Evolutionary conservation across 2,329 filamentous ascomycete genomes (phyloP), one percentile per base, ranked within the genome.

Genomic region (Colletotrichum scovillei): DNA sequence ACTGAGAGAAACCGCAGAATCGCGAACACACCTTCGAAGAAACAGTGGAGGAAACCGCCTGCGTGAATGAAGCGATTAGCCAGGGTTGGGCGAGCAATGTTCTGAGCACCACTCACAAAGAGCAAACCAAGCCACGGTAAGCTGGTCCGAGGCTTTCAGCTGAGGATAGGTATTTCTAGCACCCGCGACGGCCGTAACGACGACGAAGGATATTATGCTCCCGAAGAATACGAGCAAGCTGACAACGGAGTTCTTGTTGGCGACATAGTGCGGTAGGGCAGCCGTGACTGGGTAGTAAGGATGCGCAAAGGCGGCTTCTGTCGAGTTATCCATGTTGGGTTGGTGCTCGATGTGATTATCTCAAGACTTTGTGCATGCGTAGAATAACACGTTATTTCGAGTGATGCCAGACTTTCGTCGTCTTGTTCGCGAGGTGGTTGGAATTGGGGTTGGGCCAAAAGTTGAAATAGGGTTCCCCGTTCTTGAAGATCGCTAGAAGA

Each of bases 31-130:
- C 93, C 94, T 85, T 97, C 95, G 81, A 97, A 97, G 79, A 93
- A 92, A 68, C 93, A 87, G 83, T 98, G 95, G 49, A 97, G 86
- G 76, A 88, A 90, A 2, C 90, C 91, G 77, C 89, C 90, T 92
- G 64, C 2, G 63, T 24, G n/a, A 5, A 65, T 49, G 12, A 30
- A 12, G 3, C n/a, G 58, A 63, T 78, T 26, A 77, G 75, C 59
- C 35, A 65, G 60, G 67, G 35, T 14, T 6, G 58, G 55, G 28
- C 2, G 46, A 7, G 42, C 32, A 4, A 24, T 3, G 16, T 16
- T 30, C 19, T 16, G 24, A 46, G 8, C 38, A 11, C 42, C 16
- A 81, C 88, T 78, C 77, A 90, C 89, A 90, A 57, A 90, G 75
- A 1, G 86, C 81, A 76, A 91, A 91, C 89, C 89, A 91, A 16